Base-by-base conservation (phyloP, 345 rosid genomes). In the Arabis alpina region DNA sequence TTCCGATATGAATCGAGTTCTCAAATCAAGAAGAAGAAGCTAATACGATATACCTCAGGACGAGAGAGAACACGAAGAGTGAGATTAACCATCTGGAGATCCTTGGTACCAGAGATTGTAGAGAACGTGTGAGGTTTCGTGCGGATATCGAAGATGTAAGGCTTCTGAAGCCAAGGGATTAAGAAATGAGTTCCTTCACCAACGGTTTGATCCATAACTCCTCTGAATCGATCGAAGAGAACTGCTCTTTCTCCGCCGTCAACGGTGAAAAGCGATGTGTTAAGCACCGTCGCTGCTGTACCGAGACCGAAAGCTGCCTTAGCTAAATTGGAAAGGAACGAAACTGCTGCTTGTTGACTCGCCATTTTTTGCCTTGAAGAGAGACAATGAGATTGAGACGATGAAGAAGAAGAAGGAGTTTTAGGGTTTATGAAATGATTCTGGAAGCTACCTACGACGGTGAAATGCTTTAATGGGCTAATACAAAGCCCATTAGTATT, bases 241-340 rank as follows among this genome's bases (percentile, higher is more conserved):
- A 95, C 99, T 12, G 98, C 99, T 56, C 98, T 83, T 60, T 92
- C 81, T 57, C 99, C 99, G 1, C 99, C 99, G 78, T 95, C 99
- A 47, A 95, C 99, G 10, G 96, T 92, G 86, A 85, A 95, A 54
- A 95, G 84, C n/a, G 99, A 88, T 13, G 93, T 19, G 54, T 81
- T 90, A 36, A 85, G 50, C 27, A 80, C 82, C 25, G 94, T 79
- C 13, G 82, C 88, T 14, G 90, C 88, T 4, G 85, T 83, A 10
- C 99, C 99, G 0, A 92, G 80, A 6, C 94, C 94, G 62, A 95
- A 82, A 49, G 99, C 99, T 0, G 88, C 89, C 13, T 86, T 84
- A 0, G 96, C 93, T 4, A 87, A 10, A 79, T 81, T 87, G 34
- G 84, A 81, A 13, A 95, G 86, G 68, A 95, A 78, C 37, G 92